Evolutionary conservation across 2,329 filamentous ascomycete species (phyloP).

Genomic region (Aspergillus hortae): DNA sequence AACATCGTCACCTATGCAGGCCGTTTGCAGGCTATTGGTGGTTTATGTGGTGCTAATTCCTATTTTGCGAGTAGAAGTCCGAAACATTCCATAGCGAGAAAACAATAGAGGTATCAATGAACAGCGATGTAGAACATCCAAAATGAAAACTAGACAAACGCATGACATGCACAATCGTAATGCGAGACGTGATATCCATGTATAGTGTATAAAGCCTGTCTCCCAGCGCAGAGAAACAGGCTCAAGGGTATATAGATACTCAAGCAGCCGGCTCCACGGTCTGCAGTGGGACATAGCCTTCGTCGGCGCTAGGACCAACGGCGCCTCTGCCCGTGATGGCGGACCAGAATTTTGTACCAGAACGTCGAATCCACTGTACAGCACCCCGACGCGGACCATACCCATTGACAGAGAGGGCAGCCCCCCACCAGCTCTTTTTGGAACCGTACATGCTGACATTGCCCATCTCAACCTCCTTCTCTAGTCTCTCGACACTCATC

Average conservation of each 20-base stretch:
- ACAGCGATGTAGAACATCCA: not conserved
- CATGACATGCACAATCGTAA: not conserved
- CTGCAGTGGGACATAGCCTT: conserved; percentile 46
- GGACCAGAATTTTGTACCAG: conserved; percentile 24
- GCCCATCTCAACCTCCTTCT: conserved; percentile 50
- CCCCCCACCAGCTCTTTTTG: conserved; percentile 29
- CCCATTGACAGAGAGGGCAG: conserved; percentile 21
- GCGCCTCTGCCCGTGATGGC: conserved; percentile 25
- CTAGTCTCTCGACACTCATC: conserved; percentile 72
- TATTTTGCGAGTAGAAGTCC: too few species aligned
- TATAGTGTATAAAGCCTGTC: not conserved
- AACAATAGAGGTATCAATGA: not conserved
- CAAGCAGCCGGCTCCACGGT: conserved; percentile 38
- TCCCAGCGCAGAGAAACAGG: too few species aligned
- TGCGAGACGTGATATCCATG: not conserved
- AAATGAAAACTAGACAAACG: not conserved
- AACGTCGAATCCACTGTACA: conserved; percentile 17
- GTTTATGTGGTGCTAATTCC: not conserved
- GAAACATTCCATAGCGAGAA: not conserved
- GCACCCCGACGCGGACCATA: conserved; percentile 15
- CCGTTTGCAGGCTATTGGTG: too few species aligned
- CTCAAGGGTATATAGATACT: not conserved
- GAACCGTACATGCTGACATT: conserved; percentile 15
- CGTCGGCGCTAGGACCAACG: conserved; percentile 23
- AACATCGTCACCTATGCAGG: too few species aligned